Evolutionary conservation across 2,329 filamentous ascomycete species (phyloP).

Genomic region (Zasmidium citrigriseum): DNA sequence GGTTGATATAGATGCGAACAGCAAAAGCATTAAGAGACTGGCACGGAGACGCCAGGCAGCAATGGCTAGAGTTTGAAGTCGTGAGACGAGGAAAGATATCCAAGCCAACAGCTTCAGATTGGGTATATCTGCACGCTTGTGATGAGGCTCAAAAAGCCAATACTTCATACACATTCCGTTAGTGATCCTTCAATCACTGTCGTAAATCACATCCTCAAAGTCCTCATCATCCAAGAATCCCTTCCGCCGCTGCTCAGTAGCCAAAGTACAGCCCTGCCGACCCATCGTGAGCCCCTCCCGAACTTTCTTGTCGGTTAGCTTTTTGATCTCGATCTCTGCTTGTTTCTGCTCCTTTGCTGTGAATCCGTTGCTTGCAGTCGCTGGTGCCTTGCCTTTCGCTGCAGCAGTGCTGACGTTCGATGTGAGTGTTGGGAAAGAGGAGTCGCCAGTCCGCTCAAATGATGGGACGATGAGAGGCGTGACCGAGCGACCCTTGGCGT

Average conservation of each 20-base stretch:
- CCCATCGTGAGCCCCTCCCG: conserved; percentile 57
- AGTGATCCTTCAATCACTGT: conserved; percentile 23
- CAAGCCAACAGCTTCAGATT: too few species aligned
- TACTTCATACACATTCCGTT: background rate
- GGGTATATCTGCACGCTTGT: too few species aligned
- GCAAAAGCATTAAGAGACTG: background rate
- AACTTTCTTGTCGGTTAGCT: conserved; percentile 52
- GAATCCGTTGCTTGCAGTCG: background rate
- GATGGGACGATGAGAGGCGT: conserved; percentile 42
- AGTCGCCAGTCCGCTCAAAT: conserved; percentile 9
- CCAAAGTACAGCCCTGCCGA: conserved; percentile 54
- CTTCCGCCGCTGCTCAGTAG: conserved; percentile 51
- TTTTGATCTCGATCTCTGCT: conserved; percentile 48
- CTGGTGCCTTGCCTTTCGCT: conserved; percentile 5
- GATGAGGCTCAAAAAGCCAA: too few species aligned
- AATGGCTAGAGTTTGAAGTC: too few species aligned
- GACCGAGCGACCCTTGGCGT: conserved; percentile 47
- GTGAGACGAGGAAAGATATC: too few species aligned
- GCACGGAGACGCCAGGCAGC: too few species aligned
- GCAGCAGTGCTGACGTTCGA: too few species aligned
- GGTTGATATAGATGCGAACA: background rate
- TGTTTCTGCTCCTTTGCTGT: conserved; percentile 42
- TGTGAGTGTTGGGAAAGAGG: too few species aligned
- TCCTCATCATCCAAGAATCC: conserved; percentile 55
- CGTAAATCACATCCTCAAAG: conserved; percentile 43